These are phyloP conservation scores for Vitis cinerea DNA, from an alignment of 164 flowering plant species.

Conservation along the genomic window DNA sequence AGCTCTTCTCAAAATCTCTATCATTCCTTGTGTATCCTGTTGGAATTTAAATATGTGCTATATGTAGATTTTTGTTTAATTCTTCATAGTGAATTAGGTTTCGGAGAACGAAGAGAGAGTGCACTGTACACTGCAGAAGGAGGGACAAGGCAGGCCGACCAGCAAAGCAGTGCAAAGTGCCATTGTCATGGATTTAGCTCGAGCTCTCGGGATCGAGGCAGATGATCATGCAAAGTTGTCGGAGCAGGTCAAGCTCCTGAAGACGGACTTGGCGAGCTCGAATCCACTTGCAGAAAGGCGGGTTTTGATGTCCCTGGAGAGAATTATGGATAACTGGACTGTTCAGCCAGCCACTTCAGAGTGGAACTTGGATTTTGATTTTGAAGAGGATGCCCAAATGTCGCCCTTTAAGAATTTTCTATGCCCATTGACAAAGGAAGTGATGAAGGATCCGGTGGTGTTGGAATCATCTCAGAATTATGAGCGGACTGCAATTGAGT, in stretches of 20 bases:
- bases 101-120: conserved; percentile 62
- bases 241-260: conserved; percentile 45
- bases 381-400: conserved; percentile 46
- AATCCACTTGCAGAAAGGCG: conserved; percentile 37
- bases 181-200: conserved; percentile 58
- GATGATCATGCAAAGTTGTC: conserved; percentile 34
- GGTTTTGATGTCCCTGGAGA: conserved; percentile 41
- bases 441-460: conserved; percentile 64
- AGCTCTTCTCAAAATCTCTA: background rate
- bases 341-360: conserved; percentile 18
- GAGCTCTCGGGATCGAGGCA: conserved; percentile 45
- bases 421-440: conserved; percentile 68
- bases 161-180: conserved; percentile 63
- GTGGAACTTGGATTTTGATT: conserved; percentile 24
- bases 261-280: conserved; percentile 31
- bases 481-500: conserved; percentile 52
- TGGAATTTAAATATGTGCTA: background rate
- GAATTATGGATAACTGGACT: conserved; percentile 38
- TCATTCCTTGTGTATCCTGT: background rate
- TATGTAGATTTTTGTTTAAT: background rate
- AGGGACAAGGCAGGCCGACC: conserved; percentile 35
- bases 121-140: conserved; percentile 37
- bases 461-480: conserved; percentile 56
- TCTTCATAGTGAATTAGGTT: conserved; percentile 25
- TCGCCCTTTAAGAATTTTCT: conserved; percentile 53